Percentiles rank a stretch among this genome's conserved stretches.
phyloP scores from a whole-genome alignment of 2,329 filamentous ascomycete species.

The Aspergillus proliferans region DNA sequence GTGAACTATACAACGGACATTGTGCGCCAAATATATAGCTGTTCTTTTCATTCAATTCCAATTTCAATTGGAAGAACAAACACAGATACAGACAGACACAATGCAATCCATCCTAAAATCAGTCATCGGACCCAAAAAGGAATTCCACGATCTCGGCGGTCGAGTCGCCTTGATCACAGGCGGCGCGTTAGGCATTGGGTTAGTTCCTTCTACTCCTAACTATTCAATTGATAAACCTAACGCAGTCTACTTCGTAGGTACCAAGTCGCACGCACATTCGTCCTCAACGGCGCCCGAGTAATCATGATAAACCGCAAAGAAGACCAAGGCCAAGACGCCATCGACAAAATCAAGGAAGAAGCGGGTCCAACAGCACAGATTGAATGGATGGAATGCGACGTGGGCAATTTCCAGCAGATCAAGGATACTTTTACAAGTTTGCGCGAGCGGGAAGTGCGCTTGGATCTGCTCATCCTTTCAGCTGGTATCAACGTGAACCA shows the following conservation, averaged over 20 bases:
- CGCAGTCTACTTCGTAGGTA: not conserved
- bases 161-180: conserved; percentile 36
- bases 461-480: conserved; percentile 40
- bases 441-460: conserved; percentile 28
- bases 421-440: conserved; percentile 34
- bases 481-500: conserved; percentile 42
- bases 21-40: too few relatives aligned
- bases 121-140: conserved; percentile 31
- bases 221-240: not conserved
- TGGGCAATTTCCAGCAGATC: conserved; percentile 35
- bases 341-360: conserved; percentile 28
- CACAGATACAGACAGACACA: not conserved
- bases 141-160: conserved; percentile 31
- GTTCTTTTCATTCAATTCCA: not conserved
- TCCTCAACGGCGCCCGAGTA: conserved; percentile 9
- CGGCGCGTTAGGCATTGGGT: conserved; percentile 34
- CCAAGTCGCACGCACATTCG: conserved; percentile 7
- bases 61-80: not conserved
- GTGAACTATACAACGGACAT: too few relatives aligned
- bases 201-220: not conserved
- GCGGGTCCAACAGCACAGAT: conserved; percentile 24
- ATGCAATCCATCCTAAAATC: conserved; percentile 37
- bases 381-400: conserved; percentile 39
- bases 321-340: conserved; percentile 18
- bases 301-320: conserved; percentile 9